Percentiles rank a stretch among this genome's conserved stretches.
phyloP scores from a whole-genome alignment of 2,329 filamentous ascomycete genomes.

The Escovopsis sp. region DNA sequence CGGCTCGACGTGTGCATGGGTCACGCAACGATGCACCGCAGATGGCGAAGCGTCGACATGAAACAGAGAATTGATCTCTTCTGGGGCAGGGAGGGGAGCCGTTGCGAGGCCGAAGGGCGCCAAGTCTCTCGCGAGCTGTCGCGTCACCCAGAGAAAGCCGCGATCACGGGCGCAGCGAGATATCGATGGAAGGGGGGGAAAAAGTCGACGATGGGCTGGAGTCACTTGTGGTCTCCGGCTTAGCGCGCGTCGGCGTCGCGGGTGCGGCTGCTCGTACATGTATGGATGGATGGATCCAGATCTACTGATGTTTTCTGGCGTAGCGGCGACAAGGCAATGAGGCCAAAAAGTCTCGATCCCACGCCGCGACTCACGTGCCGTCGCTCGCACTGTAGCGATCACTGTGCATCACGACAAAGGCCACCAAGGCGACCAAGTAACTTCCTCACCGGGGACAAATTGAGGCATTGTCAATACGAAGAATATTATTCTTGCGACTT shows the following conservation, averaged over 20 bases:
- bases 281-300: too few relatives aligned
- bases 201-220: neutral
- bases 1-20: slow-evolving; percentile 4
- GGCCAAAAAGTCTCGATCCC: slow-evolving; percentile 1
- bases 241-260: neutral
- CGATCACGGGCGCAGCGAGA: neutral
- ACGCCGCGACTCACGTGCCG: slow-evolving; percentile 5
- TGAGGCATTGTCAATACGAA: too few relatives aligned
- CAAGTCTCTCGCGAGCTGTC: neutral
- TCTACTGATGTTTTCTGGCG: slow-evolving; percentile 2
- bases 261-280: neutral
- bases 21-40: slow-evolving; percentile 4
- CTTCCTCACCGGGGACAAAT: too few relatives aligned
- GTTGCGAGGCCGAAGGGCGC: neutral
- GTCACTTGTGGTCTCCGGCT: neutral
- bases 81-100: neutral
- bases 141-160: neutral
- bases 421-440: too few relatives aligned
- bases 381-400: neutral
- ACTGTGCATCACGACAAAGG: too few relatives aligned
- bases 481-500: too few relatives aligned
- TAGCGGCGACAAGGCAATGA: slow-evolving; percentile 5
- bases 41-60: neutral
- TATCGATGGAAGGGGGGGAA: neutral
- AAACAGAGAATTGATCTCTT: neutral